phyloP scores from a whole-genome alignment of 1,284 basidiomycete genomes.

The Takashimella koratensis region DNA sequence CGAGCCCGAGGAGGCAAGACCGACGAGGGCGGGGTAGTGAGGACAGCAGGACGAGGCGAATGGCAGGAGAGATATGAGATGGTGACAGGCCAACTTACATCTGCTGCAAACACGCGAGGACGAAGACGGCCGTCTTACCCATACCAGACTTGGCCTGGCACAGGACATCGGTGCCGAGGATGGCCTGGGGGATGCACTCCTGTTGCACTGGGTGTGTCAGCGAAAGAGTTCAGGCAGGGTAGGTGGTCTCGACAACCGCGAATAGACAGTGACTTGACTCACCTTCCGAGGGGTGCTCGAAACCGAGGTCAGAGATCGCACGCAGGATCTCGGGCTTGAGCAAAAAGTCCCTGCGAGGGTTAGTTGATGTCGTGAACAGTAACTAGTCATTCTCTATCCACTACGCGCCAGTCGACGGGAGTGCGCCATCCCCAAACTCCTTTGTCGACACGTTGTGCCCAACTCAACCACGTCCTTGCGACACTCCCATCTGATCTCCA shows the following conservation, averaged over 20 bases:
- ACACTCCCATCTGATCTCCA: too few species aligned
- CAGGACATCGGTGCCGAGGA: slow-evolving; percentile 98
- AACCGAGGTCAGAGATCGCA: slow-evolving; percentile 97
- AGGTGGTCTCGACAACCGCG: not conserved
- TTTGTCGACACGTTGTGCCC: too few species aligned
- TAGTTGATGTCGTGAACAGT: too few species aligned
- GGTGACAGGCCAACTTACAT: slow-evolving; percentile 52
- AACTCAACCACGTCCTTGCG: too few species aligned
- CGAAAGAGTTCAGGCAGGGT: not conserved
- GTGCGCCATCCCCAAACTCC: too few species aligned
- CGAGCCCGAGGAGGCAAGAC: not conserved
- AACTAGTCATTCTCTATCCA: too few species aligned
- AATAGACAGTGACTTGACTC: slow-evolving; percentile 27
- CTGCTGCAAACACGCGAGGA: slow-evolving; percentile 95
- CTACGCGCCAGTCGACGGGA: too few species aligned
- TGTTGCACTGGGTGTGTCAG: slow-evolving; percentile 74
- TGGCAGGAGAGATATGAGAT: not conserved
- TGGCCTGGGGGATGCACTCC: slow-evolving; percentile 99
- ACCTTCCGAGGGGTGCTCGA: slow-evolving; percentile 99
- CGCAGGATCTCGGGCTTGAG: slow-evolving; percentile 95
- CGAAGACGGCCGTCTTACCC: slow-evolving; percentile 99
- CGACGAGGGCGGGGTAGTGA: not conserved
- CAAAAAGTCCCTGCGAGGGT: slow-evolving; percentile 76
- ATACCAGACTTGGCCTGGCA: slow-evolving; percentile 99
- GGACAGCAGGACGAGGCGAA: not conserved